Base-by-base conservation (phyloP, 2,329 filamentous ascomycete species). In the Lachnellula subtilissima region DNA sequence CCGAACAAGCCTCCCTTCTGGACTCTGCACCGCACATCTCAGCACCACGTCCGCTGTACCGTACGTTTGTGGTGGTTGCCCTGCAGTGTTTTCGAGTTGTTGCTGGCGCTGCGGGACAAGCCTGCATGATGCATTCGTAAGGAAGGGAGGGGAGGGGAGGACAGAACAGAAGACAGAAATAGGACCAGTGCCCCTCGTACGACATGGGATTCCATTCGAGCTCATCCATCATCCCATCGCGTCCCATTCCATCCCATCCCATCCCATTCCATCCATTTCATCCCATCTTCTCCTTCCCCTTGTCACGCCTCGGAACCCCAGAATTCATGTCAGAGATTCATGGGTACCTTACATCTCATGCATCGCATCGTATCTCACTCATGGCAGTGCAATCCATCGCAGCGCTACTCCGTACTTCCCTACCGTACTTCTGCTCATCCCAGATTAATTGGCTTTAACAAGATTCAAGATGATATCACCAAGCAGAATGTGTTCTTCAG, bases 351-450 rank as follows among this genome's bases (percentile, higher is more conserved):
- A 28, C 17, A 52, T 52, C 50, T 17, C 17, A n/a, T 15, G 28
- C 22, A 19, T 48, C 46, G n/a, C 32, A 17, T 28, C 19, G 32
- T 22, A 19, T 11, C 46, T 48, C 28, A 56, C 46, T 48, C 28
- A 56, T 56, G 54, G 54, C 54, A 49, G 54, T 56, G 54, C 54
- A 53, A 23, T 22, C 15, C 23, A 28, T 45, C 22, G 11, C 42
- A 23, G 42, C 39, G 54, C 54, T 55, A 48, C 53, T 55, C 25
- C 25, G 25, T 25, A 25, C 22, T 22, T 22, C 22, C 22, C 22
- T 22, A 22, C 25, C 25, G 25, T 25, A 25, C 43, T 55, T 55
- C 32, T n/a, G 39, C 28, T 9, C 25, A 17, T 43, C 54, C 50
- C 50, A 40, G 52, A 42, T 49, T 52, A 53, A 3, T 5, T 11